Conservation (phyloP, 2,329 filamentous ascomycete genomes). For the Pseudogymnoascus sp. region DNA sequence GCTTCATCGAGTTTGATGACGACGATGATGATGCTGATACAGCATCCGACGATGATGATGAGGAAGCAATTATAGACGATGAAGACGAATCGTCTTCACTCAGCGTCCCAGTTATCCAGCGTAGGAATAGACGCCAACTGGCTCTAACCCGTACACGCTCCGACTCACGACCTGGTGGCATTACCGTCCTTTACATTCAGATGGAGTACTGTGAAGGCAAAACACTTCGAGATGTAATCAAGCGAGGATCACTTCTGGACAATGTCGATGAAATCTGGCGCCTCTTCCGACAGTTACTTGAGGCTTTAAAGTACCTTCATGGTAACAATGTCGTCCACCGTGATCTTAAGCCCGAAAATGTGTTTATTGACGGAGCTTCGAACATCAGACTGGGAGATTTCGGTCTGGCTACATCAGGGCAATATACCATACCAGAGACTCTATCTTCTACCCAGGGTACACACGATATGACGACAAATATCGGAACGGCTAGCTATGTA, state of each 20-base stretch:
- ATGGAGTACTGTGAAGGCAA: conserved; percentile 97
- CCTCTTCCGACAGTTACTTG: conserved; percentile 81
- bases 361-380: conserved; percentile 77
- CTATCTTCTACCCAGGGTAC: conserved; percentile 21
- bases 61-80: conserved; percentile 31
- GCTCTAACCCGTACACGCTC: conserved; percentile 24
- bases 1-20: conserved; percentile 71
- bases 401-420: conserved; percentile 83
- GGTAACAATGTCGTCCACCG: conserved; percentile 86
- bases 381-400: conserved; percentile 97
- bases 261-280: conserved; percentile 71
- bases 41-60: conserved; percentile 33
- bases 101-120: conserved; percentile 15
- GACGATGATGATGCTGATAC: conserved; percentile 40
- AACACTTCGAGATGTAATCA: conserved; percentile 84
- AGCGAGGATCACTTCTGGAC: conserved; percentile 64
- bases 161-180: conserved; percentile 17
- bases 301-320: conserved; percentile 86
- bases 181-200: conserved; percentile 10
- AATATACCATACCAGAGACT: conserved; percentile 56
- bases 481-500: conserved; percentile 80
- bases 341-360: conserved; percentile 93
- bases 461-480: conserved; percentile 57
- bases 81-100: conserved; percentile 25
- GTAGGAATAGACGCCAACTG: conserved; percentile 18